Percentiles rank a stretch among this genome's conserved stretches.
phyloP scores from a whole-genome alignment of 2,329 filamentous ascomycete genomes.

The Basipetospora sp. region DNA sequence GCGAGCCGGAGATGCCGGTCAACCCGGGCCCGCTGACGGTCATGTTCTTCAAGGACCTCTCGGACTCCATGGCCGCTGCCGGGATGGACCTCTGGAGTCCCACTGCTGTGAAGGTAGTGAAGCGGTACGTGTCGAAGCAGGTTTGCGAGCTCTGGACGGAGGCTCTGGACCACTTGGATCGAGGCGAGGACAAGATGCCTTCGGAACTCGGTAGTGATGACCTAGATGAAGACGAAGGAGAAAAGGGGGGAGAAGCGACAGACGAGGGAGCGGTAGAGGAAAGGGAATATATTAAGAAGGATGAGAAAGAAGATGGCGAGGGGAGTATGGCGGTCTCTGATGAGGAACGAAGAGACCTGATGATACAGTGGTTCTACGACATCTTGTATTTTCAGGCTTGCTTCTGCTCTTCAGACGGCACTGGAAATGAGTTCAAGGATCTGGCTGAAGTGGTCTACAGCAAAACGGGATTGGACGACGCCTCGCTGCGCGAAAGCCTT shows the following conservation, averaged over 20 bases:
- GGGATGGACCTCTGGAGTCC: slow-evolving; percentile 74
- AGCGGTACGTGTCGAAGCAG: slow-evolving; percentile 35
- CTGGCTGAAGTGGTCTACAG: slow-evolving; percentile 32
- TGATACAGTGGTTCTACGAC: slow-evolving; percentile 49
- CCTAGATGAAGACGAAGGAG: slow-evolving; percentile 7
- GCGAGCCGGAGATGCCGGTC: slow-evolving; percentile 55
- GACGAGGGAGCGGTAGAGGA: slow-evolving; percentile 8
- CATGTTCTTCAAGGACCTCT: slow-evolving; percentile 52
- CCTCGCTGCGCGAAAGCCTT: slow-evolving; percentile 37
- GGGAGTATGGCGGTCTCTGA: slow-evolving; percentile 4
- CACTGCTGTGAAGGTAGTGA: slow-evolving; percentile 48
- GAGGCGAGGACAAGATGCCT: slow-evolving; percentile 2
- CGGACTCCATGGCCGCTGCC: slow-evolving; percentile 49
- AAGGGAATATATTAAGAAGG: slow-evolving; percentile 8
- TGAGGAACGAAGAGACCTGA: slow-evolving; percentile 25
- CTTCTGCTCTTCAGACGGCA: slow-evolving; percentile 20
- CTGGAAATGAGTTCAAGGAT: slow-evolving; percentile 21
- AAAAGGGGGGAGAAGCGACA: slow-evolving; percentile 9
- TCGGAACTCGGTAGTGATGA: not conserved
- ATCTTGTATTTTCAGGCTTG: slow-evolving; percentile 34
- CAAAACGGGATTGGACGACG: slow-evolving; percentile 33
- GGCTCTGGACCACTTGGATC: slow-evolving; percentile 20
- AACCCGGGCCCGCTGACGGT: slow-evolving; percentile 67
- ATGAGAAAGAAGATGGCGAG: slow-evolving; percentile 5
- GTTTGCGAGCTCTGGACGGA: slow-evolving; percentile 35